Evolutionary conservation across 345 rosid species (phyloP).

Genomic region (Alliaria petiolata): DNA sequence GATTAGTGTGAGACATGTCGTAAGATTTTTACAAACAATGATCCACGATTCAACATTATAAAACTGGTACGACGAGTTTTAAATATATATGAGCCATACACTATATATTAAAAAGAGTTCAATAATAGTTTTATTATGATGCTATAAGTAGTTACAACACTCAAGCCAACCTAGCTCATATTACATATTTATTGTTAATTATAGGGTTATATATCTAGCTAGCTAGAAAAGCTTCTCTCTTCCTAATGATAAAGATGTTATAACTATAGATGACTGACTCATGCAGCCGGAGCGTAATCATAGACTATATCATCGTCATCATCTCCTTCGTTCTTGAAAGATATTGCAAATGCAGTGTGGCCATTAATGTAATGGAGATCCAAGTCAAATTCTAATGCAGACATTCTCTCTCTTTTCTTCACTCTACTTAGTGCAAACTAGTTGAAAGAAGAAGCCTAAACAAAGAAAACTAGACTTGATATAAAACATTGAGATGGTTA

Average conservation of each 20-base stretch:
- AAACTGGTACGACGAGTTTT: background rate
- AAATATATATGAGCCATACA: background rate
- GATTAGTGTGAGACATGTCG: background rate
- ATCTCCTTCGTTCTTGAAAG: constrained; percentile 21
- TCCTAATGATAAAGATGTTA: background rate
- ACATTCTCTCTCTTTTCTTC: background rate
- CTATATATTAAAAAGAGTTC: background rate
- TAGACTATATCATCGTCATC: constrained; percentile 27
- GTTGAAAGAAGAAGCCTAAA: background rate
- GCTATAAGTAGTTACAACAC: background rate
- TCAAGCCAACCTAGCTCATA: background rate
- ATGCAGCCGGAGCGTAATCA: constrained; percentile 32
- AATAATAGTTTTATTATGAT: background rate
- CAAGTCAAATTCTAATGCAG: background rate
- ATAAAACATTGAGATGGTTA: constrained; percentile 10
- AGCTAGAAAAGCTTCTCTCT: background rate
- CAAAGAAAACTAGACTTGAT: background rate
- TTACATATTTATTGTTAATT: background rate
- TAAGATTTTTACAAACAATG: background rate
- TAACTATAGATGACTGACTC: constrained; percentile 10
- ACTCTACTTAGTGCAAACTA: background rate
- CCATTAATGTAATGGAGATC: background rate
- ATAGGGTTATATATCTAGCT: background rate
- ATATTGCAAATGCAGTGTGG: constrained; percentile 3
- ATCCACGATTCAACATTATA: background rate